phyloP scores from a whole-genome alignment of 768 basidiomycete species.

The Hygrophorus russula region DNA sequence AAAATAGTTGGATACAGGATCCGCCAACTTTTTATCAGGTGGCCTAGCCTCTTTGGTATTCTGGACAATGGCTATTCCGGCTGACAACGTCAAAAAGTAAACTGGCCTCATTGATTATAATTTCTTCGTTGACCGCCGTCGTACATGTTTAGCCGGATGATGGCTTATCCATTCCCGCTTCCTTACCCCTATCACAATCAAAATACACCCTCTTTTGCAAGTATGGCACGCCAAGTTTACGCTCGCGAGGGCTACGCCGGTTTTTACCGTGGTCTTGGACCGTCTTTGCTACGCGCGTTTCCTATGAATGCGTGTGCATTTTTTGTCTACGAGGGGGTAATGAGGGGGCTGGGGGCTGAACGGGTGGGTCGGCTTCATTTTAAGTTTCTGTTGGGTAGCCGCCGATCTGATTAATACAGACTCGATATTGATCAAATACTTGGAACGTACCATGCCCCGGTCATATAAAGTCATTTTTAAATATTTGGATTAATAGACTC shows the following conservation, averaged over 20 bases:
- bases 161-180: conserved; percentile 34
- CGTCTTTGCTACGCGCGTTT: conserved; percentile 61
- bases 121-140: background rate
- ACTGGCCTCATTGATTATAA: conserved; percentile 8
- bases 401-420: conserved; percentile 19
- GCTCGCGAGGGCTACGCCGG: conserved; percentile 39
- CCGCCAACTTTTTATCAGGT: conserved; percentile 56
- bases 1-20: conserved; percentile 44
- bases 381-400: conserved; percentile 10
- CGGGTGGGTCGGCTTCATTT: conserved; percentile 26
- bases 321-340: conserved; percentile 69
- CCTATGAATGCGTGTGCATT: conserved; percentile 72
- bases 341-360: conserved; percentile 56
- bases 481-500: no score
- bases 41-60: conserved; percentile 52
- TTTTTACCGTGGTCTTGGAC: conserved; percentile 57
- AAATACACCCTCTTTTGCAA: conserved; percentile 31
- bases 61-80: conserved; percentile 61
- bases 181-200: conserved; percentile 23
- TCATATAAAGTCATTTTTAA: no score
- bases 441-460: no score
- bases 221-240: conserved; percentile 43
- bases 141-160: conserved; percentile 41
- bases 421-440: conserved; percentile 21
- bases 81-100: conserved; percentile 80